Evolutionary conservation across 768 basidiomycete genomes (phyloP).

Genomic region (Cystofilobasidium macerans): DNA sequence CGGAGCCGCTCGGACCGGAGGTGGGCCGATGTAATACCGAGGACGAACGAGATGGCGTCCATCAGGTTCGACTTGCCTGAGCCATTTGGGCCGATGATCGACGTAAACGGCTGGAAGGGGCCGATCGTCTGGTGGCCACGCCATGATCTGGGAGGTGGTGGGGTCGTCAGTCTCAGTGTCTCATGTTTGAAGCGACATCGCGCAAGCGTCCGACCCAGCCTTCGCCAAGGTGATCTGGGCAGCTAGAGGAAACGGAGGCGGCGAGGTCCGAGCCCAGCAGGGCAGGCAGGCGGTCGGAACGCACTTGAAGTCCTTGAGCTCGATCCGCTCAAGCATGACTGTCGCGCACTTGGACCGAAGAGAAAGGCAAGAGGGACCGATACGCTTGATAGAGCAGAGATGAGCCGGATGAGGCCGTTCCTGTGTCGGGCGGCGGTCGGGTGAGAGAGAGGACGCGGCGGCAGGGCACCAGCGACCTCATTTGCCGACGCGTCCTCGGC

Average conservation of each 20-base stretch:
- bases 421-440: too few species aligned
- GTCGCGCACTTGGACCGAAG: not conserved
- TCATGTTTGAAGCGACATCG: too few species aligned
- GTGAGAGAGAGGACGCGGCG: not conserved
- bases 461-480: not conserved
- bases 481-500: not conserved
- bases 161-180: not conserved
- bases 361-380: not conserved
- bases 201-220: too few species aligned
- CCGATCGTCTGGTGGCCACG: conserved; percentile 74
- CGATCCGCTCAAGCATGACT: conserved; percentile 20
- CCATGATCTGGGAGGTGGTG: conserved; percentile 60
- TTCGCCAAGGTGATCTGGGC: too few species aligned
- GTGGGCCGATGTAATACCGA: conserved; percentile 88
- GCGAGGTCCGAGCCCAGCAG: not conserved
- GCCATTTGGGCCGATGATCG: conserved; percentile 95
- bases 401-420: too few species aligned
- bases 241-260: too few species aligned
- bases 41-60: conserved; percentile 98
- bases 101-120: conserved; percentile 77
- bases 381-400: too few species aligned
- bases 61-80: conserved; percentile 98
- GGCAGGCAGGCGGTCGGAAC: not conserved
- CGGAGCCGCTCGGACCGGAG: conserved; percentile 85
- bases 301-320: conserved; percentile 23